Evolutionary conservation across 2,329 filamentous ascomycete species (phyloP), one percentile per base, ranked within the genome.

Genomic region (Arthrobotrys pseudoclavata): DNA sequence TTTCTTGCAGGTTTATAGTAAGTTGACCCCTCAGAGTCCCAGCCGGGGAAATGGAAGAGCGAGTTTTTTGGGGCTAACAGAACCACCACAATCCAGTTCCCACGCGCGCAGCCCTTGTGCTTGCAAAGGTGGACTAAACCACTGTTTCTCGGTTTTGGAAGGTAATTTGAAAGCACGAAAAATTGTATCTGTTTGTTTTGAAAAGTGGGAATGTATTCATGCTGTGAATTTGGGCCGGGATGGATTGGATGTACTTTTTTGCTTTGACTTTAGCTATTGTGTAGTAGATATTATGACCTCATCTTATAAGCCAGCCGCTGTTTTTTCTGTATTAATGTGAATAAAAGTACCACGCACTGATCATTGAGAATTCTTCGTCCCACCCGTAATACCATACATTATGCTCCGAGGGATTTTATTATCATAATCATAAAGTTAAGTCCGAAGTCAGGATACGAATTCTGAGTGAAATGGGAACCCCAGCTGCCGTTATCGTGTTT

Each of bases 1-100:
- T 84, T 97, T 93, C 86, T 89, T 93, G 57, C 96, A 98, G 83
- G 88, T 97, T 66, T 99, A 99, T 83, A 89, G 80, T 81, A 70
- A 64, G 80, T 76, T 47, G 31, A 45, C 18, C 34, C 31, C 34
- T 26, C 55, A 3, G 20, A 18, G 12, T n/a, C 29, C 52, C 29
- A 26, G 55, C 34, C 22, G 29, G 34, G 48, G 47, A 31, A 45
- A 52, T 55, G 48, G 52, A 53, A 67, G 47, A 42, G 48, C 29
- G 22, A 55, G 47, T 40, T 42, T 52, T 31, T 53, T n/a, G 52
- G 55, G 22, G 22, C 63, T 67, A 55, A 67, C 48, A 42, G 12
- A 20, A 60, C 13, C 12, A 42, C 55, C n/a, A 57, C 55, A 60
- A 60, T 68, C 12, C 63, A 69, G 76, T 75, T 57, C 74, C 77